A percentile compares a stretch with the other conserved stretches of the same genome.
These are phyloP conservation scores for Pouteria glomerata DNA, from an alignment of 148 eudicot species.

Conservation along the genomic window DNA sequence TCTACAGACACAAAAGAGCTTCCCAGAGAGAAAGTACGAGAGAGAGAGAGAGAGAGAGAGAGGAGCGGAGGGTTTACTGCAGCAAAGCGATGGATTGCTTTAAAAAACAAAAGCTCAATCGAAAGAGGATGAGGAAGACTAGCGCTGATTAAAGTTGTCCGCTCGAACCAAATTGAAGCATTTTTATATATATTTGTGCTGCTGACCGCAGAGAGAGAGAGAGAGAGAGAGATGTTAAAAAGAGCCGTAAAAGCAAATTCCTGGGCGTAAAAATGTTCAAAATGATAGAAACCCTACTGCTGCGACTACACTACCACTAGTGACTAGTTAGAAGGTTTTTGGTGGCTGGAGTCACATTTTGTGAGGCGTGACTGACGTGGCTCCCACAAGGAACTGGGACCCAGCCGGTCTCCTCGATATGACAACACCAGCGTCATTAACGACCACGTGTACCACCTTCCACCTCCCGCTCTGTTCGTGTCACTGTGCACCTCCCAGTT, in stretches of 20 bases:
- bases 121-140: neutral
- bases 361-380: slow-evolving; percentile 1
- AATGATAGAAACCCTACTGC: neutral
- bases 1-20: too few species aligned
- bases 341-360: too few species aligned
- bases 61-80: neutral
- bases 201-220: neutral
- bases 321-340: too few species aligned
- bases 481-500: neutral
- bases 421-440: neutral
- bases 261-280: too few species aligned
- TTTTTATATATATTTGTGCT: neutral
- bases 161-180: neutral
- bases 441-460: slow-evolving; percentile 8
- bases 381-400: neutral
- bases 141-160: neutral
- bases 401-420: slow-evolving; percentile 2
- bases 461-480: slow-evolving; percentile 2
- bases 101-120: neutral
- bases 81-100: too few species aligned
- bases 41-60: neutral
- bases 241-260: too few species aligned
- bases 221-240: neutral
- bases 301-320: too few species aligned
- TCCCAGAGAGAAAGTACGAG: neutral